Base-by-base conservation (phyloP, 192 early-diverging fungal genomes). In the Gorgonomyces haynaldii region DNA sequence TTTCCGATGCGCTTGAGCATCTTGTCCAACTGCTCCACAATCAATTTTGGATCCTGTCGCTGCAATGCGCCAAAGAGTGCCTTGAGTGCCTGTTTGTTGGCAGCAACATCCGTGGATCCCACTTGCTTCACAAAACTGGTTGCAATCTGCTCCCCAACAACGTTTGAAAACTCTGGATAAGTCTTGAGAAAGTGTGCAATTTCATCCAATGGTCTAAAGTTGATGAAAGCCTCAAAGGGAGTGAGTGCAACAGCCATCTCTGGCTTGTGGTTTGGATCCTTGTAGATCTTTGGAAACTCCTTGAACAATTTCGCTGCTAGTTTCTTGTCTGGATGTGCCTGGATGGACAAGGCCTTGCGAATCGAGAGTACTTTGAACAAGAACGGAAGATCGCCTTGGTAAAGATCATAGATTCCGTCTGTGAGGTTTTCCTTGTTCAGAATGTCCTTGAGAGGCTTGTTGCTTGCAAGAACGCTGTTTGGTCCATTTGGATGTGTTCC, bases 221-320 rank as follows among this genome's bases (percentile, higher is more conserved):
- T 89, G 62, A 88, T 94, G 37, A 98, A 74, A 1, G 88, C 90
- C 57, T 92, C 85, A 61, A 98, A 98, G 12, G 82, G 81, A 9
- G 95, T 96, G 27, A 98, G 62, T 6, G 90, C 95, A 45, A 98
- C 70, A 3, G 95, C 89, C 89, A 98, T 96, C 56, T 98, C 91
- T 1, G 92, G 91, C 74, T 96, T 89, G 57, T 92, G 83, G 64
- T 94, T 91, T 3, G 64, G 65, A 57, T 91, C 90, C 76, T 92
- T 94, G 76, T 98, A 98, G 8, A 86, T 51, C 8, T 81, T 53
- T n/a, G 95, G 92, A 23, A 61, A 69, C 23, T 81, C 61, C 29
- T 60, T 52, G 56, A 83, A 82, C 25, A 98, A 69, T 29, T 65
- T 56, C 30, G 71, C 54, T 2, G 88, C 95, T n/a, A 93, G 72